phyloP scores from a whole-genome alignment of 169 alveolate species.

The Theileria annulata region DNA sequence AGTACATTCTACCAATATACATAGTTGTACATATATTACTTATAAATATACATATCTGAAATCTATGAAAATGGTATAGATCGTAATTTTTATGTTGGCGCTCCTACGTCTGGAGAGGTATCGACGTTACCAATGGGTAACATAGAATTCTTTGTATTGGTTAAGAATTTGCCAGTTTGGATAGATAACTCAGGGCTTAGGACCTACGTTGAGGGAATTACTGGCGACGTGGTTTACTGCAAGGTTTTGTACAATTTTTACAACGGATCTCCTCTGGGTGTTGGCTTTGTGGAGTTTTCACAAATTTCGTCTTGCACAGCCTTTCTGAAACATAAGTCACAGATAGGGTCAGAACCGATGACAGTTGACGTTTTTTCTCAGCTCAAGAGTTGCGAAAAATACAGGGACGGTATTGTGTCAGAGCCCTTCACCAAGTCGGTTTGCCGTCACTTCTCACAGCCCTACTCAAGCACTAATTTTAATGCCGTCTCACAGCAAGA shows the following conservation, averaged over 20 bases:
- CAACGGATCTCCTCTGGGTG: slow-evolving; percentile 49
- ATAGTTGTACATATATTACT: too few species aligned
- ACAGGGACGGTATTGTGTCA: slow-evolving; percentile 49
- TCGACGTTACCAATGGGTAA: slow-evolving; percentile 30
- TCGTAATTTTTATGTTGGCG: slow-evolving; percentile 55
- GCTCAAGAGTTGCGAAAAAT: slow-evolving; percentile 15
- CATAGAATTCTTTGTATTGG: slow-evolving; percentile 52
- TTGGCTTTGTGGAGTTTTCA: slow-evolving; percentile 49
- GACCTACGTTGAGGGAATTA: slow-evolving; percentile 11
- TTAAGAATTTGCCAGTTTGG: slow-evolving; percentile 53
- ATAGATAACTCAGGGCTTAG: slow-evolving; percentile 49
- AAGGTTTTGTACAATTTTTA: slow-evolving; percentile 41
- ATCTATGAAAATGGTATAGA: slow-evolving; percentile 19
- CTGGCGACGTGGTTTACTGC: slow-evolving; percentile 15
- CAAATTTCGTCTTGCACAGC: slow-evolving; percentile 17
- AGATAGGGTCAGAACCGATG: slow-evolving; percentile 21
- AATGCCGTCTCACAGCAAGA: slow-evolving; percentile 1
- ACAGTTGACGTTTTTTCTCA: slow-evolving; percentile 30
- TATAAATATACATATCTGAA: background rate
- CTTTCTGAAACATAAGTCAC: slow-evolving; percentile 25
- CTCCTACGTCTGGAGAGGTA: slow-evolving; percentile 48
- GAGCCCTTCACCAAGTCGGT: slow-evolving; percentile 15
- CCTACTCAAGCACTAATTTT: background rate
- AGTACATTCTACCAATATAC: too few species aligned
- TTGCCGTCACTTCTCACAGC: slow-evolving; percentile 16